Conservation (phyloP, 257 asterid species). For the Eucommia ulmoides region DNA sequence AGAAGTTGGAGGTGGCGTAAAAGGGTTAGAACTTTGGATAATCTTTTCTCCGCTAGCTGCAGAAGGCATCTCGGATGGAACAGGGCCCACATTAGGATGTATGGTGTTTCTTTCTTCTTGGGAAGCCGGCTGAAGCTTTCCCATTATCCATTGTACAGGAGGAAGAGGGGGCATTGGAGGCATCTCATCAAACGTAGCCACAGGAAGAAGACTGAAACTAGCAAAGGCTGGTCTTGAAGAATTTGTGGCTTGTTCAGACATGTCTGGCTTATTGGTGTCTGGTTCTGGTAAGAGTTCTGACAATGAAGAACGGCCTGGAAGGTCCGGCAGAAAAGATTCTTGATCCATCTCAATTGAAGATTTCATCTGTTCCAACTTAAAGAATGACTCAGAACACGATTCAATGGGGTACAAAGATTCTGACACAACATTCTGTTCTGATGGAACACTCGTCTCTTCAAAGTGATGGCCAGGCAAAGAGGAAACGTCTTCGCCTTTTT, state of each 20-base stretch:
- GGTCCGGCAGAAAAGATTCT: conserved; percentile 12
- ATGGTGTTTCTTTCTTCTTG: conserved; percentile 21
- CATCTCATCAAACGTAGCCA: conserved; percentile 30
- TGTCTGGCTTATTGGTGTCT: conserved; percentile 14
- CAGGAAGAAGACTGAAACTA: conserved; percentile 19
- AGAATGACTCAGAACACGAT: conserved; percentile 17
- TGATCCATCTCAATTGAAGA: conserved; percentile 16
- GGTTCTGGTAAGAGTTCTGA: conserved; percentile 18
- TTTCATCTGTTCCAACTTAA: conserved; percentile 15
- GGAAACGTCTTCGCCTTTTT: conserved; percentile 14
- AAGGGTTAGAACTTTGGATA: conserved; percentile 6
- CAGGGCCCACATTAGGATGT: conserved; percentile 7
- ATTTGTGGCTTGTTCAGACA: conserved; percentile 17
- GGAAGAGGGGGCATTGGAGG: conserved; percentile 97
- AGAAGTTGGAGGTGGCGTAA: conserved; percentile 7
- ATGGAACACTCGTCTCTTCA: conserved; percentile 15
- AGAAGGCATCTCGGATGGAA: conserved; percentile 8
- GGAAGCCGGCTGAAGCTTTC: conserved; percentile 38
- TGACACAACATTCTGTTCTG: conserved; percentile 16
- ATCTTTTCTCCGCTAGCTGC: background rate
- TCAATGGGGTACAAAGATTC: conserved; percentile 15
- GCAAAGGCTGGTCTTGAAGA: conserved; percentile 21
- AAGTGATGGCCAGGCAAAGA: conserved; percentile 7
- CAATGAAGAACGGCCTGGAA: conserved; percentile 19
- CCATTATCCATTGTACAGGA: conserved; percentile 90